Evolutionary conservation across 306 rosid species (phyloP).

Genomic region (Prunus fruticosa): DNA sequence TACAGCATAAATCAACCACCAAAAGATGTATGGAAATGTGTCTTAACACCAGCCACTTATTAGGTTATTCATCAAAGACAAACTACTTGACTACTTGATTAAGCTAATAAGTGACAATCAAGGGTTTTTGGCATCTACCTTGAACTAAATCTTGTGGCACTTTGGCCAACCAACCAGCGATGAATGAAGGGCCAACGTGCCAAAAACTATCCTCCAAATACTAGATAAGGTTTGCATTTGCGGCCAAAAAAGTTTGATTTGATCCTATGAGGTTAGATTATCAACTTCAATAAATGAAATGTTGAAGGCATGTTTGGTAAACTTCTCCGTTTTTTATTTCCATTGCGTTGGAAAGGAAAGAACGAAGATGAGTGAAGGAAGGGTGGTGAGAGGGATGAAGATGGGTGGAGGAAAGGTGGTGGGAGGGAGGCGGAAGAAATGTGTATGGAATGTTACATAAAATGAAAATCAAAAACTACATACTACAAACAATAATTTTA

Average conservation of each 20-base stretch:
- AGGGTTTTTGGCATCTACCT: not conserved
- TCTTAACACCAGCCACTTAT: slow-evolving; percentile 9
- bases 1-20: not conserved
- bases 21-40: slow-evolving; percentile 1
- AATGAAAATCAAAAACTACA: too few relatives aligned
- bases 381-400: too few relatives aligned
- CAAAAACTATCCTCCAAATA: not conserved
- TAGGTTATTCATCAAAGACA: not conserved
- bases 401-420: too few relatives aligned
- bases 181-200: not conserved
- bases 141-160: not conserved
- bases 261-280: not conserved
- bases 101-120: not conserved
- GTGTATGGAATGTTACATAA: too few relatives aligned
- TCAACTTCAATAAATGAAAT: not conserved
- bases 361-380: too few relatives aligned
- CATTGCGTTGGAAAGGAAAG: too few relatives aligned
- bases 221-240: not conserved
- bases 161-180: not conserved
- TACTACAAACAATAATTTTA: too few relatives aligned
- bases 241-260: not conserved
- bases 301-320: too few relatives aligned
- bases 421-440: too few relatives aligned
- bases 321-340: too few relatives aligned
- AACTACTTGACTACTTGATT: slow-evolving; percentile 4